These are phyloP conservation scores for Rhizodiscina lignyota DNA, from an alignment of 495 filamentous ascomycete genomes.

Conservation along the genomic window DNA sequence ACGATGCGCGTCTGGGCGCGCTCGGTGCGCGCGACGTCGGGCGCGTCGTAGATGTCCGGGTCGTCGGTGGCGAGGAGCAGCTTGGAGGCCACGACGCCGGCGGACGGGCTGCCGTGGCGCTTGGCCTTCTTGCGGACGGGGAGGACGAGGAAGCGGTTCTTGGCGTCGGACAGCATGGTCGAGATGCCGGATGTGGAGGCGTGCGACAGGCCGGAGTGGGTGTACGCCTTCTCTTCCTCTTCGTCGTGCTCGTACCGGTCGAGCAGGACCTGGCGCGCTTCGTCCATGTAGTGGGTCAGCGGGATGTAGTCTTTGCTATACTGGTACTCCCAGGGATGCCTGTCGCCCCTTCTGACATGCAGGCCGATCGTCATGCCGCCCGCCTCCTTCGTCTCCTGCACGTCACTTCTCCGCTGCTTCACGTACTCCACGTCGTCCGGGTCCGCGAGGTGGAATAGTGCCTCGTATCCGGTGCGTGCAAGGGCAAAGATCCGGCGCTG, in stretches of 20 bases:
- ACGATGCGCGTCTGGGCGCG: constrained; percentile 50
- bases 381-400: constrained; percentile 2
- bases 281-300: constrained; percentile 37
- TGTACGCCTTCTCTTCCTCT: neutral
- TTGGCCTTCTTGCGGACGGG: constrained; percentile 3
- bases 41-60: constrained; percentile 41
- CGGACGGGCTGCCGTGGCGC: neutral
- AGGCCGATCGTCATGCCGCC: constrained; percentile 39
- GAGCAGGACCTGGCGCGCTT: constrained; percentile 23
- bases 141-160: neutral
- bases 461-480: constrained; percentile 43
- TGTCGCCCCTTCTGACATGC: constrained; percentile 59
- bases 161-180: neutral
- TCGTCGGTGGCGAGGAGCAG: constrained; percentile 56
- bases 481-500: constrained; percentile 42
- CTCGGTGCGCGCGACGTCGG: constrained; percentile 31
- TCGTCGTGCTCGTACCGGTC: constrained; percentile 4
- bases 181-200: neutral
- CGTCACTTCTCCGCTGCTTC: constrained; percentile 28
- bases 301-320: constrained; percentile 54
- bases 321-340: constrained; percentile 47
- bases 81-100: constrained; percentile 10
- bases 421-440: constrained; percentile 41
- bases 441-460: constrained; percentile 38
- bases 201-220: neutral